Percentiles rank a stretch among this genome's conserved stretches.
phyloP scores from a whole-genome alignment of 1,284 basidiomycete genomes.

The Sanghuangporus weigelae region DNA sequence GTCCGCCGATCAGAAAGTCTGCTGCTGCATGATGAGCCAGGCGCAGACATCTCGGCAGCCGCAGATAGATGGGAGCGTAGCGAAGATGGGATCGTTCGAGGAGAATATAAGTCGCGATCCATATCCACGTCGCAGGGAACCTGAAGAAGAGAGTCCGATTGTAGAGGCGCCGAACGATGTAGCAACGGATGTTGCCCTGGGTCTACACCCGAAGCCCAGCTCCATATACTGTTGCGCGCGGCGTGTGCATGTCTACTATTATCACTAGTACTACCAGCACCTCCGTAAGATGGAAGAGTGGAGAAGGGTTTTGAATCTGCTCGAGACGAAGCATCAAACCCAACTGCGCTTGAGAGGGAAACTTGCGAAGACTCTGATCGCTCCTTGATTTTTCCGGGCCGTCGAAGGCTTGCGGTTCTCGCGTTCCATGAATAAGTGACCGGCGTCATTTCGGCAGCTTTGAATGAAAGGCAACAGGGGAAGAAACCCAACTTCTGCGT shows the following conservation, averaged over 20 bases:
- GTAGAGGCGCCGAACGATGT: constrained; percentile 8
- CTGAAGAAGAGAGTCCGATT: constrained; percentile 2
- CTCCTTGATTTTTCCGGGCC: background rate
- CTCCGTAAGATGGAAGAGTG: background rate
- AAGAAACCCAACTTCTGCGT: background rate
- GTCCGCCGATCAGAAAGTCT: background rate
- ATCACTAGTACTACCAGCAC: background rate
- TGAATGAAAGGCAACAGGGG: background rate
- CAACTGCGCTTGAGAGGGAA: background rate
- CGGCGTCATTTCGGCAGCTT: constrained; percentile 7
- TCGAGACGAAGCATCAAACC: background rate
- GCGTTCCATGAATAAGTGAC: background rate
- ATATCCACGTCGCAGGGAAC: constrained; percentile 6
- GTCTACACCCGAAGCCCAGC: constrained; percentile 9
- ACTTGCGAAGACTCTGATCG: background rate
- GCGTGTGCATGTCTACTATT: background rate
- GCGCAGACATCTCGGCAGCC: background rate
- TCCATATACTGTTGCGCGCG: background rate
- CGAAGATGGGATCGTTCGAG: background rate
- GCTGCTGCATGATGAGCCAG: constrained; percentile 2
- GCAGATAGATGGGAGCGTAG: background rate
- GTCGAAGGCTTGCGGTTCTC: constrained; percentile 1
- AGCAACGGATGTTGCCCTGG: constrained; percentile 2
- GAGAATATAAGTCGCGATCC: background rate
- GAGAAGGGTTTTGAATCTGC: background rate